Evolutionary conservation across 371 early-diverging fungal genomes (phyloP).

Genomic region (Conidiobolus coronatus): DNA sequence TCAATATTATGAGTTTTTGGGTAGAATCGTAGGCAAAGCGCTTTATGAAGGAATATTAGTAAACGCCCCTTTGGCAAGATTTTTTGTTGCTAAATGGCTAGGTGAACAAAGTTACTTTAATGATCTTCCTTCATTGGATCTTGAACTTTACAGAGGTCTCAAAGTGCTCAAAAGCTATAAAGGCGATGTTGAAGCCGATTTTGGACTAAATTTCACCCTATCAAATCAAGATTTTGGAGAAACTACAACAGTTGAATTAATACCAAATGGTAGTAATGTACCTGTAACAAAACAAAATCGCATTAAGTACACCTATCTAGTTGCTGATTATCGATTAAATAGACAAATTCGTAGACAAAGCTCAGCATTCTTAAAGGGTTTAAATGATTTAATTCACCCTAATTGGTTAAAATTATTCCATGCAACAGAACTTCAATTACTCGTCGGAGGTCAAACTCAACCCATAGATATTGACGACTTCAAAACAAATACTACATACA

Average conservation of each 20-base stretch:
- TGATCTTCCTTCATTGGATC: conserved; percentile 74
- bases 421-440: conserved; percentile 62
- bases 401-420: conserved; percentile 67
- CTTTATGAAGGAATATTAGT: conserved; percentile 79
- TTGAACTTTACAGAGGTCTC: conserved; percentile 60
- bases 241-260: conserved; percentile 35
- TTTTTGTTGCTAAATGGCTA: conserved; percentile 75
- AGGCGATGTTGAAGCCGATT: conserved; percentile 40
- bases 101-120: conserved; percentile 50
- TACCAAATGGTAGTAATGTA: conserved; percentile 44
- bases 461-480: conserved; percentile 59
- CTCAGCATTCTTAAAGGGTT: conserved; percentile 57
- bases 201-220: conserved; percentile 59
- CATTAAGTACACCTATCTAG: conserved; percentile 54
- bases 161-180: conserved; percentile 56
- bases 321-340: conserved; percentile 55
- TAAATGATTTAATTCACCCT: conserved; percentile 47
- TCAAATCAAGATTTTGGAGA: conserved; percentile 22
- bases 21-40: conserved; percentile 82
- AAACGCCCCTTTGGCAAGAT: conserved; percentile 78
- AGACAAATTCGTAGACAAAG: conserved; percentile 64
- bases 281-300: conserved; percentile 66
- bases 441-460: conserved; percentile 59
- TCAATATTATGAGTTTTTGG: conserved; percentile 59
- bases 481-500: conserved; percentile 52